Conservation (phyloP, 2,329 filamentous ascomycete species). For the Colletotrichum sp. region DNA sequence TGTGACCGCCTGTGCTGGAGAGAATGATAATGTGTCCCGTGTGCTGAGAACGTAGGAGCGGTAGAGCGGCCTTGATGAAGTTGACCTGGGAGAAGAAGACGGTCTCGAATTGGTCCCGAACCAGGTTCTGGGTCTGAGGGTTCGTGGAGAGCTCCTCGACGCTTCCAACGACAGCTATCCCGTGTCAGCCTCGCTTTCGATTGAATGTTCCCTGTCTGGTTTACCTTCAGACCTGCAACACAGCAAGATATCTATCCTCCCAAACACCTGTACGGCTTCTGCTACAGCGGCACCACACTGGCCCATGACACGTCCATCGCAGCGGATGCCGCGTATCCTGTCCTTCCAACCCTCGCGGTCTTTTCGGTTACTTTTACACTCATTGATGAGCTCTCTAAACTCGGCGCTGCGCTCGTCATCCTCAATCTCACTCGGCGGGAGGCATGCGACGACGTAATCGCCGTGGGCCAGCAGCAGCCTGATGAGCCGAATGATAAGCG, state of each 20-base stretch:
- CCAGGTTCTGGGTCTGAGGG: slow-evolving; percentile 74
- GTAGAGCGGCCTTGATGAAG: slow-evolving; percentile 88
- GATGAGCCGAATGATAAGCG: slow-evolving; percentile 82
- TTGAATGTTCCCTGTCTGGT: neutral
- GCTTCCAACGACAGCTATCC: slow-evolving; percentile 79
- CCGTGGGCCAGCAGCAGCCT: slow-evolving; percentile 86
- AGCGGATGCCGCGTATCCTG: slow-evolving; percentile 70
- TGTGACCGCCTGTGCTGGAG: slow-evolving; percentile 88
- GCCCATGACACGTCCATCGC: slow-evolving; percentile 65
- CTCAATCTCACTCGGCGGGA: slow-evolving; percentile 80
- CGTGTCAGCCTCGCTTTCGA: neutral
- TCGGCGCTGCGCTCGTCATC: slow-evolving; percentile 77
- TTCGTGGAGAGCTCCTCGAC: slow-evolving; percentile 87
- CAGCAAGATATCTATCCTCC: slow-evolving; percentile 85
- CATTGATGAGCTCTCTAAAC: slow-evolving; percentile 79
- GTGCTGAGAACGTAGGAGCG: slow-evolving; percentile 77
- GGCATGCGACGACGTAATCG: slow-evolving; percentile 86
- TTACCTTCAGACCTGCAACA: slow-evolving; percentile 90
- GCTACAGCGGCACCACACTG: slow-evolving; percentile 88
- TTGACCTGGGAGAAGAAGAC: slow-evolving; percentile 97
- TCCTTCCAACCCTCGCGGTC: slow-evolving; percentile 81
- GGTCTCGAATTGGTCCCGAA: slow-evolving; percentile 90
- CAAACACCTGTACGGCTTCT: slow-evolving; percentile 84
- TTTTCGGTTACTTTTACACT: slow-evolving; percentile 66
- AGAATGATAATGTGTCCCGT: slow-evolving; percentile 91